These are phyloP conservation scores for Lipomyces chichibuensis DNA, from an alignment of 805 yeast genomes.

Conservation along the genomic window DNA sequence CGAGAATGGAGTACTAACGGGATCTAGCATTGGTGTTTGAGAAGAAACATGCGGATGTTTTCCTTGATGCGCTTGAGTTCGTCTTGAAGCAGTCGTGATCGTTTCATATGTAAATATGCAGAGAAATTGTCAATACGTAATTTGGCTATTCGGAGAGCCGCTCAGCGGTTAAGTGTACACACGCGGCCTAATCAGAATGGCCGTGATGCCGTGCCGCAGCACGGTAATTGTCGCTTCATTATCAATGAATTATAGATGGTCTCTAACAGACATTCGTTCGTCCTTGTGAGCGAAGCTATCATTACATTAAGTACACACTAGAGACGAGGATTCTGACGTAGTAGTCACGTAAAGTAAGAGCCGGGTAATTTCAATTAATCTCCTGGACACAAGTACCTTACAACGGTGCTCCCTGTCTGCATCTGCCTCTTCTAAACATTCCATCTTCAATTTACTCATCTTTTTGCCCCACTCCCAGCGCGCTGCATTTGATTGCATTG, in stretches of 20 bases:
- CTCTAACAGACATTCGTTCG: not conserved
- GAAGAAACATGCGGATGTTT: conserved; percentile 75
- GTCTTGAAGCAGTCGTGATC: conserved; percentile 26
- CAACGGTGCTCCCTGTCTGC: no score
- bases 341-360: no score
- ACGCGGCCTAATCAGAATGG: not conserved
- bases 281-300: not conserved
- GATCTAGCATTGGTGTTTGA: conserved; percentile 62
- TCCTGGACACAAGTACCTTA: no score
- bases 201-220: not conserved
- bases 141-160: not conserved
- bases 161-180: not conserved
- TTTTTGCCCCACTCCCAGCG: not conserved
- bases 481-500: not conserved
- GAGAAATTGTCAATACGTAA: not conserved
- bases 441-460: not conserved
- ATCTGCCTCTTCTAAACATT: no score
- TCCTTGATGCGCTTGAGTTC: conserved; percentile 53
- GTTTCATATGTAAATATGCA: not conserved
- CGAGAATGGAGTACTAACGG: not conserved
- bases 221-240: not conserved
- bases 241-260: not conserved
- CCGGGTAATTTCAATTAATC: no score
- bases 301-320: no score
- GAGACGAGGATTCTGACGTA: no score